Conservation (phyloP, 306 rosid species). For the Pachyrhizus erosus region DNA sequence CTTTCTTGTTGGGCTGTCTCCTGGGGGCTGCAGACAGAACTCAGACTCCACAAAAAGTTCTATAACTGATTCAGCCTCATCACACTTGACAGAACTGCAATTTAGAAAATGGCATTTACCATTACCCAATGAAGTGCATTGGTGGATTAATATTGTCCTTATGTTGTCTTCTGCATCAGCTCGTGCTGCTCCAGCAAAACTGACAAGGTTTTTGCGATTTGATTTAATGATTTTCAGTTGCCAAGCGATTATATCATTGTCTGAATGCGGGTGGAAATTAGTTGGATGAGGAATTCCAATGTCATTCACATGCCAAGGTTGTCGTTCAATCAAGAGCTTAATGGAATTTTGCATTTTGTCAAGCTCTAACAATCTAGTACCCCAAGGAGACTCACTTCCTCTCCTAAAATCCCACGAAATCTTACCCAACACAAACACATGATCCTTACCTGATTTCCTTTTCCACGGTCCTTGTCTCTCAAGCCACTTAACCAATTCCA, state of each 20-base stretch:
- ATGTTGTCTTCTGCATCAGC: slow-evolving; percentile 56
- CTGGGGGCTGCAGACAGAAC: slow-evolving; percentile 84
- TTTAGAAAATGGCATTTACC: slow-evolving; percentile 58
- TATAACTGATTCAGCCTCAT: slow-evolving; percentile 53
- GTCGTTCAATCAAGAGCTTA: slow-evolving; percentile 78
- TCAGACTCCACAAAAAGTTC: slow-evolving; percentile 72
- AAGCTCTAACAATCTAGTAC: slow-evolving; percentile 66
- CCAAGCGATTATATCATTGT: slow-evolving; percentile 64
- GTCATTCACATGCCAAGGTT: slow-evolving; percentile 81
- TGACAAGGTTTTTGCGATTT: slow-evolving; percentile 48
- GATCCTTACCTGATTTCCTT: slow-evolving; percentile 68
- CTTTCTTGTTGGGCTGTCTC: slow-evolving; percentile 81
- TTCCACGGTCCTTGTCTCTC: slow-evolving; percentile 58
- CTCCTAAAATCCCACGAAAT: slow-evolving; percentile 88
- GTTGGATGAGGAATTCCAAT: slow-evolving; percentile 83
- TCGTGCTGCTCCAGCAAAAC: slow-evolving; percentile 73
- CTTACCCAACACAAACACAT: slow-evolving; percentile 77
- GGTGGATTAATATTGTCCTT: slow-evolving; percentile 63
- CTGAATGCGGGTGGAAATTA: slow-evolving; percentile 76
- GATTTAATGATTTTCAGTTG: slow-evolving; percentile 60
- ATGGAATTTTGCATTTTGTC: slow-evolving; percentile 69
- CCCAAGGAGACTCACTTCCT: slow-evolving; percentile 57
- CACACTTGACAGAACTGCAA: slow-evolving; percentile 56
- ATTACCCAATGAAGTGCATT: slow-evolving; percentile 51
- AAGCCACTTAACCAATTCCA: slow-evolving; percentile 71